These are phyloP conservation scores for Barnettozyma sucrosica DNA, from an alignment of 805 yeast genomes.

Conservation along the genomic window DNA sequence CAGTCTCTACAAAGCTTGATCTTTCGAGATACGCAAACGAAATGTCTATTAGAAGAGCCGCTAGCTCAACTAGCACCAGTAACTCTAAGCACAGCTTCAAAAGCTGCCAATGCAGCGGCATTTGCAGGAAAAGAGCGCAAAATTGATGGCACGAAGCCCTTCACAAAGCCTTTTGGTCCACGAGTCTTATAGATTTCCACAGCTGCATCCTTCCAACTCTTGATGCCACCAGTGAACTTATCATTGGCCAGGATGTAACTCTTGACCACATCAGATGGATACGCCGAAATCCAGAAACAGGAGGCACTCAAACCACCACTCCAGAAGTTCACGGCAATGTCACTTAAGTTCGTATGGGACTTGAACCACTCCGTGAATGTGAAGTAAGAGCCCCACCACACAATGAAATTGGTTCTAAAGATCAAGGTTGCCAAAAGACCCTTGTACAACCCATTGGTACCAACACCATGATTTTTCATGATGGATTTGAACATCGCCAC, in stretches of 20 bases:
- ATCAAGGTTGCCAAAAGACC: slow-evolving; percentile 84
- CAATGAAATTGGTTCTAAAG: slow-evolving; percentile 78
- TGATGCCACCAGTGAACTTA: slow-evolving; percentile 64
- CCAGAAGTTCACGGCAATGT: slow-evolving; percentile 80
- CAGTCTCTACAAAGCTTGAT: too few species aligned
- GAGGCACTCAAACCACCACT: slow-evolving; percentile 85
- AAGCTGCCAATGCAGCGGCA: slow-evolving; percentile 88
- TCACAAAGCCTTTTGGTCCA: slow-evolving; percentile 68
- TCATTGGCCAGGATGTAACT: slow-evolving; percentile 80
- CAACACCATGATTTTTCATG: slow-evolving; percentile 44
- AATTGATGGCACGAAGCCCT: slow-evolving; percentile 77
- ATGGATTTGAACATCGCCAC: slow-evolving; percentile 62
- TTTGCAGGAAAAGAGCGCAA: slow-evolving; percentile 87
- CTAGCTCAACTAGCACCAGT: slow-evolving; percentile 27
- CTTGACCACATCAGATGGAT: slow-evolving; percentile 84
- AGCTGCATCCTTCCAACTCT: slow-evolving; percentile 67
- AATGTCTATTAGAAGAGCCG: background rate
- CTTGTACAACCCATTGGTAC: slow-evolving; percentile 68
- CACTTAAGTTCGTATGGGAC: slow-evolving; percentile 56
- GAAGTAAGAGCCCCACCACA: slow-evolving; percentile 95
- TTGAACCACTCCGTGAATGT: slow-evolving; percentile 65
- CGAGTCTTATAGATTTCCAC: slow-evolving; percentile 53
- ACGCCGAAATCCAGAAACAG: slow-evolving; percentile 84
- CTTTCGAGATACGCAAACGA: background rate
- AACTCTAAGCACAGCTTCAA: slow-evolving; percentile 73